Evolutionary conservation across 2,329 filamentous ascomycete species (phyloP).

Genomic region (Xylariomycetidae sp.): DNA sequence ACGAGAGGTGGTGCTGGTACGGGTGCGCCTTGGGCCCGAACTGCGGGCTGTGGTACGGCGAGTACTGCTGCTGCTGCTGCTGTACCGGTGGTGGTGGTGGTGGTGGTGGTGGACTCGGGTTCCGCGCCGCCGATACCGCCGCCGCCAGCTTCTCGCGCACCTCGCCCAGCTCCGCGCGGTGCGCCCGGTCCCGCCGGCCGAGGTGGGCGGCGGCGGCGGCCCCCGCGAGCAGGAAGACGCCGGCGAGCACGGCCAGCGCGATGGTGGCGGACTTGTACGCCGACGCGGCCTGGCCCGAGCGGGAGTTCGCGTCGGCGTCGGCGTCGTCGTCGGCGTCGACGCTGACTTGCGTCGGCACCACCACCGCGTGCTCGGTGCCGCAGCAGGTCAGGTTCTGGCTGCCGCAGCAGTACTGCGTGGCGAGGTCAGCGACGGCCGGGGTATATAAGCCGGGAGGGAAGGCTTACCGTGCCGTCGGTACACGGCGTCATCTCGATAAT

Average conservation of each 20-base stretch:
- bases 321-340: conserved; percentile 22
- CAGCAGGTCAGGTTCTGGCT: conserved; percentile 22
- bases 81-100: not conserved
- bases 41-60: not conserved
- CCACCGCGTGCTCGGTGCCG: conserved; percentile 18
- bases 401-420: conserved; percentile 31
- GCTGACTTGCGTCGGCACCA: conserved; percentile 15
- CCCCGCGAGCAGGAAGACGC: conserved; percentile 12
- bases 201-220: conserved; percentile 13
- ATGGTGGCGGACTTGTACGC: conserved; percentile 20
- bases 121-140: not conserved
- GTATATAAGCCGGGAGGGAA: too few relatives aligned
- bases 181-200: conserved; percentile 13
- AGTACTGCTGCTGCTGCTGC: not conserved
- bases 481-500: conserved; percentile 22
- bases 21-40: not conserved
- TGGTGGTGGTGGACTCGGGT: conserved; percentile 1
- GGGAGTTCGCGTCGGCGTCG: conserved; percentile 7
- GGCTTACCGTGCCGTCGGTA: conserved; percentile 18
- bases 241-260: conserved; percentile 17
- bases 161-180: conserved; percentile 11
- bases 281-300: too few relatives aligned
- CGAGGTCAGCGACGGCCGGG: too few relatives aligned
- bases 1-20: conserved; percentile 5
- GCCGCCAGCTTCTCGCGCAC: conserved; percentile 7